A percentile compares a stretch with the other conserved stretches of the same genome.
Conservation (phyloP, 768 basidiomycete species). For the Tylopilus plumbeoviolaceoides region DNA sequence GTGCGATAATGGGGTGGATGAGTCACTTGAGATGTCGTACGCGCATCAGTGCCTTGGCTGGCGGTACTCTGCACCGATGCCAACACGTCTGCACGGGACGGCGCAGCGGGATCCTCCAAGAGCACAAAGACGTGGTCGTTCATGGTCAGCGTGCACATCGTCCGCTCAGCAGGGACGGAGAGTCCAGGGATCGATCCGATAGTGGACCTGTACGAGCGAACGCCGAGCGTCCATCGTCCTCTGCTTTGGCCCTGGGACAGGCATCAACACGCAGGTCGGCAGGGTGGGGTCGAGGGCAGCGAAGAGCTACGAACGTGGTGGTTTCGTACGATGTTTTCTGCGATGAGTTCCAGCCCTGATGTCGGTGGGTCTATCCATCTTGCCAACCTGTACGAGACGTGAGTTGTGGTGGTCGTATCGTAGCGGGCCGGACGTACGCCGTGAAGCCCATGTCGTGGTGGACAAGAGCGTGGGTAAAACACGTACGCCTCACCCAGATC, state of each 20-base stretch:
- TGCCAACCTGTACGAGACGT: conserved; percentile 48
- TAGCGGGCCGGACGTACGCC: conserved; percentile 36
- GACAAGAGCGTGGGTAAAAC: neutral
- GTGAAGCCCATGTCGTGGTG: conserved; percentile 57
- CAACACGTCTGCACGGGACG: conserved; percentile 57
- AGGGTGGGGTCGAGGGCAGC: conserved; percentile 7
- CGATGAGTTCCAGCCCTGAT: conserved; percentile 62
- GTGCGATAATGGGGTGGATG: conserved; percentile 61
- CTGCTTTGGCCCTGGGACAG: conserved; percentile 48
- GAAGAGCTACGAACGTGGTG: conserved; percentile 50
- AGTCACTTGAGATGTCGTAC: conserved; percentile 14
- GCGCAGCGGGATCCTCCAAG: conserved; percentile 72
- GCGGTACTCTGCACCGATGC: conserved; percentile 3
- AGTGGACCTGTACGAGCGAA: conserved; percentile 74
- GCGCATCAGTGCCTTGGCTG: conserved; percentile 17
- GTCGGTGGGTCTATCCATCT: conserved; percentile 83
- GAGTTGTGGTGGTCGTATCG: neutral
- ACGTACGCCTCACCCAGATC: too few species aligned
- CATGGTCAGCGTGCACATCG: conserved; percentile 76
- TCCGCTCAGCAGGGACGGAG: conserved; percentile 54
- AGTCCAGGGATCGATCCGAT: conserved; percentile 51
- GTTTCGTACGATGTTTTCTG: conserved; percentile 64
- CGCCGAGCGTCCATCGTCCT: conserved; percentile 66
- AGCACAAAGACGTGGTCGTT: conserved; percentile 77
- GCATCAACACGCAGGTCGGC: conserved; percentile 13